Base-by-base conservation (phyloP, 305 asterid species). In the Fraxinus albicans region DNA sequence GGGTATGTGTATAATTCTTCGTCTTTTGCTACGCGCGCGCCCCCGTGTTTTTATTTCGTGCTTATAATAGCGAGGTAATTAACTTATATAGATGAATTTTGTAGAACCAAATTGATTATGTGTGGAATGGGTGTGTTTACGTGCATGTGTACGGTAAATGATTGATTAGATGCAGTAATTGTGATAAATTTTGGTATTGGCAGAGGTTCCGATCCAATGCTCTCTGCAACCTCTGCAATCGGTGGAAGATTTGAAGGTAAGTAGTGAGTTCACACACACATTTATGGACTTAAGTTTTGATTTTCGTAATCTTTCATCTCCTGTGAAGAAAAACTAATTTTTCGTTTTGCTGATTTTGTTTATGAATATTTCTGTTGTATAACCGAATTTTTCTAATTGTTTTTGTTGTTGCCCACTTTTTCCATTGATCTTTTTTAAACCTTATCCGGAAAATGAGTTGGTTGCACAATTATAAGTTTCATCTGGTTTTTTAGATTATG, bases 141-240 rank as follows among this genome's bases (percentile, higher is more conserved):
- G 69, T 84, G 85, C 80, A 31, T 73, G 77, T 77, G 53, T 79
- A 42, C 8, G 42, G 6, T 25, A 31, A 36, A 38, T 72, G 31
- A 58, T 73, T 72, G 50, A 78, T 67, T 15, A 70, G 76, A 67
- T 76, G 70, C 88, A 83, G 76, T 55, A 76, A 80, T 88, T 77
- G 47, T 82, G 84, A 76, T 75, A 36, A 76, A 73, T 81, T 78
- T 70, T 50, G 36, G 21, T 23, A 72, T 65, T 74, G 77, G 82
- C 93, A 93, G 98, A 90, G 88, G 94, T 92, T 82, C 96, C 95
- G 0, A 90, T 88, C 80, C 89, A 91, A 75, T 89, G 84, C 88
- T 84, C 89, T 53, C 79, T 88, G 86, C 89, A 87, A 75, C 88
- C 94, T 36, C 78, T 83, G 60, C 85, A 47, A 34, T 55, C 88